phyloP scores from a whole-genome alignment of 2,329 filamentous ascomycete species.

The Ceratocystis variospora region DNA sequence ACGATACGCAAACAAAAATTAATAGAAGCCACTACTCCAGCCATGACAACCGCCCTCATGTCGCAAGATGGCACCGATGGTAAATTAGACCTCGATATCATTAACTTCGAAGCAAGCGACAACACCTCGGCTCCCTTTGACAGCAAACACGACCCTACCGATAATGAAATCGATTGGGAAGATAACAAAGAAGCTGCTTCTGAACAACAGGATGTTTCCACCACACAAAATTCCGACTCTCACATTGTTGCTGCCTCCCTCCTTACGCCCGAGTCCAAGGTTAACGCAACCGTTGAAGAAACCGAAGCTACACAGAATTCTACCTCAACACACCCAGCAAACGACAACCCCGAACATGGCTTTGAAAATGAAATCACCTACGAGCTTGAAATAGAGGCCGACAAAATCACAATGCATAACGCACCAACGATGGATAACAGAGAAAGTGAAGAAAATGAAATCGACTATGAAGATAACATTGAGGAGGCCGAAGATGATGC shows the following conservation, averaged over 20 bases:
- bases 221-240: neutral
- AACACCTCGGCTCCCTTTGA: neutral
- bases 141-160: neutral
- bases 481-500: neutral
- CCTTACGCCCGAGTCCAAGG: constrained; percentile 1
- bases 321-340: neutral
- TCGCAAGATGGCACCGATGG: constrained; percentile 22
- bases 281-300: neutral
- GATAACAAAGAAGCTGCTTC: constrained; percentile 6
- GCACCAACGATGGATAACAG: neutral
- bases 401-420: neutral
- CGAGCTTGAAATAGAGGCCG: constrained; percentile 13
- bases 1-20: neutral
- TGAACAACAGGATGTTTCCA: neutral
- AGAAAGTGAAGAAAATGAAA: constrained; percentile 17
- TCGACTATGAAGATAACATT: constrained; percentile 19
- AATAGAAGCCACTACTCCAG: too few species aligned
- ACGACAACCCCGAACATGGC: neutral
- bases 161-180: constrained; percentile 19
- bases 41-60: constrained; percentile 19
- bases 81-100: constrained; percentile 27
- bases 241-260: neutral
- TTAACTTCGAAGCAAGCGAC: constrained; percentile 28
- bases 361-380: constrained; percentile 14
- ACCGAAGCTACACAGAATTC: neutral